Evolutionary conservation across 2,329 filamentous ascomycete genomes (phyloP), one percentile per base, ranked within the genome.

Genomic region (Cryphonectria japonica): DNA sequence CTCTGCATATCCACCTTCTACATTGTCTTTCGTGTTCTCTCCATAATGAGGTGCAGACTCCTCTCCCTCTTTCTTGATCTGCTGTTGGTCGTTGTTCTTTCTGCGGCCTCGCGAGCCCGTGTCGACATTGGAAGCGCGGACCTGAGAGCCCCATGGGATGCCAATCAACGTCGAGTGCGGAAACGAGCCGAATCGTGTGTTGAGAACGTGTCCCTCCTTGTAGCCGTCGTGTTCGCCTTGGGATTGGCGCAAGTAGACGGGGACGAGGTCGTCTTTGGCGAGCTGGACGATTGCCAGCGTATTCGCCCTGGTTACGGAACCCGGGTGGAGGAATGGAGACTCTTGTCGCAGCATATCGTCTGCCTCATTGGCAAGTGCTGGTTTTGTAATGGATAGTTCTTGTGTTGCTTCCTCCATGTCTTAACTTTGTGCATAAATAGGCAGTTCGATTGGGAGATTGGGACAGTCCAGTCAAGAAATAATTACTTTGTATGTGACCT

Each of bases 171-270:
- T 95, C 14, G 88, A 92, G 78, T 95, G 93, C 0, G 93, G 93
- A 72, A 94, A 95, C 0, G 95, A 97, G 65, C 96, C 96, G 78
- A 97, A 99, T 61, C 95, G 91, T 1, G 95, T 99, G 82, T 97
- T 98, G 68, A 95, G 89, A 2, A 94, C 92, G 63, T 90, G 91
- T 50, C 92, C 92, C 78, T 94, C 92, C 41, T 88, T 87, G 76
- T 94, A 94, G 71, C 92, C 92, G 77, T 91, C 87, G 74, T 91
- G 86, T 59, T 88, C 86, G 67, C 89, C 89, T 52, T 88, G 85
- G 32, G 86, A 85, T 41, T 88, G 83, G 73, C 87, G 85, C 39
- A 95, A 87, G 73, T 93, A 90, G 37, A 94, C 85, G 9, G 95
- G 94, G 54, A 94, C 86, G 74, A 95, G 89, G 73, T 92, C 91